Percentiles rank a stretch among this genome's conserved stretches.
Conservation (phyloP, 805 yeast genomes). For the Wickerhamiella alocasiicola region DNA sequence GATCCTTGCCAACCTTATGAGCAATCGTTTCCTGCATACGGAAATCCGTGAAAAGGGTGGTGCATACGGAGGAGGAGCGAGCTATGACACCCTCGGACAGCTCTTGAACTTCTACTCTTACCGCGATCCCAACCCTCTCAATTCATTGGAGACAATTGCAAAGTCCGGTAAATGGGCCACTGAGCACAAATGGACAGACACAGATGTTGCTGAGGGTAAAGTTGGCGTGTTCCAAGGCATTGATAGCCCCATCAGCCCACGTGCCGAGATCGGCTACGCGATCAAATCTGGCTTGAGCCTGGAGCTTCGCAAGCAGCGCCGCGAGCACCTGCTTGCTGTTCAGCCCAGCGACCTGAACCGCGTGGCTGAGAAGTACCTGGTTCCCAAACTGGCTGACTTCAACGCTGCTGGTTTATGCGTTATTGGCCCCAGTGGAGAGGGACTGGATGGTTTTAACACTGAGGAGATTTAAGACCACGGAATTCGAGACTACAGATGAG, state of each 20-base stretch:
- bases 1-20: slow-evolving; percentile 63
- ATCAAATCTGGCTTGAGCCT: slow-evolving; percentile 64
- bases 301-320: slow-evolving; percentile 66
- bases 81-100: slow-evolving; percentile 72
- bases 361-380: slow-evolving; percentile 57
- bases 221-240: slow-evolving; percentile 79
- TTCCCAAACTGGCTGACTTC: slow-evolving; percentile 16
- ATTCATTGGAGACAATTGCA: slow-evolving; percentile 50
- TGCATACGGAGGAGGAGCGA: slow-evolving; percentile 94
- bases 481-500: slow-evolving; percentile 8
- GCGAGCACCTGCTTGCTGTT: slow-evolving; percentile 61
- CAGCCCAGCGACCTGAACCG: slow-evolving; percentile 45
- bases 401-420: slow-evolving; percentile 15
- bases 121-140: slow-evolving; percentile 79
- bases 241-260: slow-evolving; percentile 79
- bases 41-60: slow-evolving; percentile 94
- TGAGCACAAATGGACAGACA: slow-evolving; percentile 40
- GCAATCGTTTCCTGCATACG: slow-evolving; percentile 74
- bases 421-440: slow-evolving; percentile 18
- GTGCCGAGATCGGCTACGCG: slow-evolving; percentile 56
- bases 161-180: slow-evolving; percentile 40
- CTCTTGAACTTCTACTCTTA: slow-evolving; percentile 73
- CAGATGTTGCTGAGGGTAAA: slow-evolving; percentile 79
- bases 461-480: slow-evolving; percentile 11
- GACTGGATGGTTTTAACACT: background rate